Conservation (phyloP, 129 eudicot species). For the Calendula officinalis region DNA sequence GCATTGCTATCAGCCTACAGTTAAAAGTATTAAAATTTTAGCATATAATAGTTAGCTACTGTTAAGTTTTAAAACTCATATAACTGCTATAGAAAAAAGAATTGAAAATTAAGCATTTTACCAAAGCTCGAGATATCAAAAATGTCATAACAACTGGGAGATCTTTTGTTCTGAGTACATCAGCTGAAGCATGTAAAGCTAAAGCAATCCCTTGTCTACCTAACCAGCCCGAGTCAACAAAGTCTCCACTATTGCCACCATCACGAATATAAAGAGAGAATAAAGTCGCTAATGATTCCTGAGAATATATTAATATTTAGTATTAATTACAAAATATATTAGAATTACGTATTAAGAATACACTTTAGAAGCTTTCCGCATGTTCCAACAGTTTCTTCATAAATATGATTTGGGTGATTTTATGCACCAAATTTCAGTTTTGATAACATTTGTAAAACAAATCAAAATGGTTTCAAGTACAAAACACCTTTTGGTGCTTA, state of each 20-base stretch:
- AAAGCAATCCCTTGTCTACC: slow-evolving; percentile 97
- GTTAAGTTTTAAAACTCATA: neutral
- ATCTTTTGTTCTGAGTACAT: slow-evolving; percentile 92
- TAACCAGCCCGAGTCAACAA: slow-evolving; percentile 81
- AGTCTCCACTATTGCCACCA: slow-evolving; percentile 56
- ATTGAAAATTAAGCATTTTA: slow-evolving; percentile 24
- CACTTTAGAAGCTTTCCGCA: too few species aligned
- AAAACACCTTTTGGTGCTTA: too few species aligned
- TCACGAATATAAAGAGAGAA: slow-evolving; percentile 95
- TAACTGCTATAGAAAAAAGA: neutral
- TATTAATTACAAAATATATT: too few species aligned
- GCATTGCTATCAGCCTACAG: slow-evolving; percentile 92
- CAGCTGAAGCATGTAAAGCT: slow-evolving; percentile 85
- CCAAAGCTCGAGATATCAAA: slow-evolving; percentile 95
- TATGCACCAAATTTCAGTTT: too few species aligned
- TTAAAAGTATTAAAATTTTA: slow-evolving; percentile 17
- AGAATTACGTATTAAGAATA: too few species aligned
- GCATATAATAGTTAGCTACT: too few species aligned
- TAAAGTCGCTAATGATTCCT: slow-evolving; percentile 89
- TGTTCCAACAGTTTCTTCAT: too few species aligned
- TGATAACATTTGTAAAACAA: too few species aligned
- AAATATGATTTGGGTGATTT: too few species aligned
- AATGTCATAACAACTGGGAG: slow-evolving; percentile 99
- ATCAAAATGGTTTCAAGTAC: too few species aligned
- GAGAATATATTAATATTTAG: slow-evolving; percentile 11